A percentile compares a stretch with the other conserved stretches of the same genome.
phyloP scores from a whole-genome alignment of 2,329 filamentous ascomycete genomes.

The Ophiostoma sp. region DNA sequence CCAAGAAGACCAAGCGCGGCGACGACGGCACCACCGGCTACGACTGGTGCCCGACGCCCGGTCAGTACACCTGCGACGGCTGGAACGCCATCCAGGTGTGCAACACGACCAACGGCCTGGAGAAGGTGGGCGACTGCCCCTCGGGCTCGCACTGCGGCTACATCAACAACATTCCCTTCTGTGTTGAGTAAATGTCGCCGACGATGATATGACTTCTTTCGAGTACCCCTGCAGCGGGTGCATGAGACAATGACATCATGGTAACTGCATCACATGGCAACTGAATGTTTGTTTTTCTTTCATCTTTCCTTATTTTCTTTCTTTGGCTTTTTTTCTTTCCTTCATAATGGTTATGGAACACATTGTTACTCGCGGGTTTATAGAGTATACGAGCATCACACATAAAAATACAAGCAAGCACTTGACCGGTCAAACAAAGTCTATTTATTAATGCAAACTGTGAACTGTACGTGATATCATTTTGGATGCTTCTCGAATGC shows the following conservation, averaged over 20 bases:
- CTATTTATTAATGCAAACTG: not conserved
- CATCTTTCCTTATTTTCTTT: not conserved
- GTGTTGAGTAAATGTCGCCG: constrained; percentile 27
- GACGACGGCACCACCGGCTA: constrained; percentile 26
- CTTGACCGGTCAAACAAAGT: constrained; percentile 10
- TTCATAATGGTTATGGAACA: not conserved
- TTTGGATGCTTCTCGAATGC: not conserved
- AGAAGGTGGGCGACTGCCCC: constrained; percentile 33
- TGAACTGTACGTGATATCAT: not conserved
- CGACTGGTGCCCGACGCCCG: constrained; percentile 31
- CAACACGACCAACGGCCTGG: constrained; percentile 28
- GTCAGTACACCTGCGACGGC: constrained; percentile 33
- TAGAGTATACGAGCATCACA: constrained; percentile 10
- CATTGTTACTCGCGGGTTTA: not conserved
- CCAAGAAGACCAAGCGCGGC: constrained; percentile 29
- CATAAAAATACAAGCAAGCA: constrained; percentile 3
- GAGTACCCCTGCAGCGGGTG: not conserved
- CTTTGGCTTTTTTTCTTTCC: not conserved
- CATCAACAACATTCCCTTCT: constrained; percentile 33
- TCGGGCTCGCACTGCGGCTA: constrained; percentile 32
- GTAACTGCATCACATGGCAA: not conserved
- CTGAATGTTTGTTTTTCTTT: not conserved
- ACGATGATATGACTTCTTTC: not conserved
- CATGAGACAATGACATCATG: not conserved
- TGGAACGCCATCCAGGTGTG: constrained; percentile 35